A percentile compares a stretch with the other conserved stretches of the same genome.
Evolutionary conservation across 1,284 basidiomycete genomes (phyloP).

Genomic region (Microbotryum violaceum): DNA sequence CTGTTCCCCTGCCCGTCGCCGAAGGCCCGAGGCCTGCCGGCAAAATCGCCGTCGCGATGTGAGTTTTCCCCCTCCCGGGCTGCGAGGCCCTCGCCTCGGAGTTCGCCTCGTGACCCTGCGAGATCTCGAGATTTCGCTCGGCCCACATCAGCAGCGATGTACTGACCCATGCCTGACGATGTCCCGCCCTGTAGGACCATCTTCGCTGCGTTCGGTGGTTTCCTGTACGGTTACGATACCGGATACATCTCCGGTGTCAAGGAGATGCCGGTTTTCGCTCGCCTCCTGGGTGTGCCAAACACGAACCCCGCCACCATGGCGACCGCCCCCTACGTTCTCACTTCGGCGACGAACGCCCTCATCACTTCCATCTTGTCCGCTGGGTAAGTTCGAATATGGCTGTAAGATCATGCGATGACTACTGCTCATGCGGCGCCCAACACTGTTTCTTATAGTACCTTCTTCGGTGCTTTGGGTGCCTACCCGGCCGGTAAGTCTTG

Average conservation of each 20-base stretch:
- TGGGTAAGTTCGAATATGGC: conserved; percentile 6
- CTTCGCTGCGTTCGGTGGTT: conserved; percentile 79
- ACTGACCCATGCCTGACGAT: no score
- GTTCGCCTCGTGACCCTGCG: no score
- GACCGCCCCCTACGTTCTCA: conserved; percentile 3
- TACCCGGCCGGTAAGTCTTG: conserved; percentile 1
- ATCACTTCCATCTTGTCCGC: conserved; percentile 28
- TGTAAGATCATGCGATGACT: conserved; percentile 1
- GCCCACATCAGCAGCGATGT: no score
- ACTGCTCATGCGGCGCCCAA: neutral
- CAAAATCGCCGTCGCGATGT: no score
- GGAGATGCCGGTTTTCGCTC: neutral
- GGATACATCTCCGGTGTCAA: conserved; percentile 67
- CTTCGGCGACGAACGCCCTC: conserved; percentile 16
- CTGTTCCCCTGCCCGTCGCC: no score
- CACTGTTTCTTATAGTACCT: neutral
- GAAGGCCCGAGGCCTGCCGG: no score
- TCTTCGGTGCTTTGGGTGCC: conserved; percentile 10
- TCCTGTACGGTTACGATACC: conserved; percentile 64
- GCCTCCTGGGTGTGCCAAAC: no score
- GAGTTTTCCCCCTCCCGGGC: no score
- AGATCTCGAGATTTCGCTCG: no score
- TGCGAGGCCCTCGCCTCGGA: no score
- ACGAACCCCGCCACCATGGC: neutral
- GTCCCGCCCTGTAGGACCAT: conserved; percentile 40